phyloP scores from a whole-genome alignment of 208 protist genomes.

The Leishmania arabica region DNA sequence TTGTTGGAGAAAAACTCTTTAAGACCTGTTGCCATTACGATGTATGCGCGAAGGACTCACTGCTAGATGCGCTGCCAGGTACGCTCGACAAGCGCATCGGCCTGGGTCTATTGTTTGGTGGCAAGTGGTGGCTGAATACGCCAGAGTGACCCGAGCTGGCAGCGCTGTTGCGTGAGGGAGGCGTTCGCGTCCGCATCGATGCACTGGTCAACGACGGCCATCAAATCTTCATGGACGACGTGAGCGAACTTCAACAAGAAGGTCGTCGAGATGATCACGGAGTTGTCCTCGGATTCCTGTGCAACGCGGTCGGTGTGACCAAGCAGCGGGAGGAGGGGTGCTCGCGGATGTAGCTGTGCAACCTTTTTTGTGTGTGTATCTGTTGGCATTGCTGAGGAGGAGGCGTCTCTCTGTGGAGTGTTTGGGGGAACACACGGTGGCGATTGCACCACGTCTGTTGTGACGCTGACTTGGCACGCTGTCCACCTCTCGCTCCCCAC shows the following conservation, averaged over 20 bases:
- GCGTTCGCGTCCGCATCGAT: slow-evolving; percentile 35
- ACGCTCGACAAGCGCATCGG: slow-evolving; percentile 30
- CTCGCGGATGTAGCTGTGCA: too few relatives aligned
- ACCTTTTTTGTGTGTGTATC: not conserved
- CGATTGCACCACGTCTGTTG: not conserved
- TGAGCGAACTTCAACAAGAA: slow-evolving; percentile 43
- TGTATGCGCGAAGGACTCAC: slow-evolving; percentile 50
- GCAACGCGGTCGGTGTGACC: not conserved
- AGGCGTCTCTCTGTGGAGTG: not conserved
- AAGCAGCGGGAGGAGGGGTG: not conserved
- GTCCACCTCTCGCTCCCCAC: not conserved
- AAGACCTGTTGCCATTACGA: slow-evolving; percentile 58
- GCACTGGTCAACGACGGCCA: slow-evolving; percentile 52
- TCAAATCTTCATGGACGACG: slow-evolving; percentile 62
- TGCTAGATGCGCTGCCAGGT: slow-evolving; percentile 39
- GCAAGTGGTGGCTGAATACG: slow-evolving; percentile 50
- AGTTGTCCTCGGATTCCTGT: not conserved
- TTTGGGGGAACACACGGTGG: not conserved
- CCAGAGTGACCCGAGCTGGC: slow-evolving; percentile 38
- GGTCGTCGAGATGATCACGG: slow-evolving; percentile 21
- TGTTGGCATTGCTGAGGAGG: not conserved
- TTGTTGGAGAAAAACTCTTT: slow-evolving; percentile 57
- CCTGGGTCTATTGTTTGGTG: slow-evolving; percentile 51
- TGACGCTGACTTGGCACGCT: not conserved
- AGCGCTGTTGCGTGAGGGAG: slow-evolving; percentile 28